Conservation (phyloP, 345 rosid species). For the Firmiana major region DNA sequence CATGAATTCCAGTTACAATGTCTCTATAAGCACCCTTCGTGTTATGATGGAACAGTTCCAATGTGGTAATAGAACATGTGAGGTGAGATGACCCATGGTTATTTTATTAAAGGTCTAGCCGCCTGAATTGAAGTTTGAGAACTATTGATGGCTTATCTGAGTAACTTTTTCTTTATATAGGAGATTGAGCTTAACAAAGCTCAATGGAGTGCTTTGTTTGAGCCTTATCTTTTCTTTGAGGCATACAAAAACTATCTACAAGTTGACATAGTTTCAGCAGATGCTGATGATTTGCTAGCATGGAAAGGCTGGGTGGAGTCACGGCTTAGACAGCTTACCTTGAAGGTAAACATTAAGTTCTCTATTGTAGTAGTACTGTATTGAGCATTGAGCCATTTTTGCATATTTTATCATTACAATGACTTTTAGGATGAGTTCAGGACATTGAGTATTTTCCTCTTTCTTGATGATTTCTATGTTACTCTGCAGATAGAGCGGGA, state of each 20-base stretch:
- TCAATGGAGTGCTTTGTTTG: conserved; percentile 59
- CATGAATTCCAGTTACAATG: conserved; percentile 81
- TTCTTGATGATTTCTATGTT: conserved; percentile 13
- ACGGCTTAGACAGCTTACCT: conserved; percentile 66
- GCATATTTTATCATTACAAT: neutral
- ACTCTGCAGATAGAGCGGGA: conserved; percentile 68
- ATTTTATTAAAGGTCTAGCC: neutral
- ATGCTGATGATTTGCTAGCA: conserved; percentile 52
- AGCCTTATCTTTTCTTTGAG: conserved; percentile 66
- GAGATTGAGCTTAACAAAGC: conserved; percentile 60
- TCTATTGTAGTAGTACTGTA: neutral
- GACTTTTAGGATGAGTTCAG: neutral
- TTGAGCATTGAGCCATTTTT: conserved; percentile 9
- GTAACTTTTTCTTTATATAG: conserved; percentile 26
- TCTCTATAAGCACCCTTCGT: conserved; percentile 63
- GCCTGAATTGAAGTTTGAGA: neutral
- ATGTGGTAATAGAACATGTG: conserved; percentile 53
- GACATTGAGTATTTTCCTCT: neutral
- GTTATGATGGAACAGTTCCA: conserved; percentile 74
- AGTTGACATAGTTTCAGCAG: conserved; percentile 58
- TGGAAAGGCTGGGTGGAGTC: conserved; percentile 91
- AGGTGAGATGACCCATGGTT: conserved; percentile 29
- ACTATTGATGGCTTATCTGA: conserved; percentile 10
- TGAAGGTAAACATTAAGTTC: conserved; percentile 38
- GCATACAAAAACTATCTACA: conserved; percentile 69